Evolutionary conservation across 331 rosid species (phyloP), one percentile per base, ranked within the genome.

Genomic region (Dryas integrifolia): DNA sequence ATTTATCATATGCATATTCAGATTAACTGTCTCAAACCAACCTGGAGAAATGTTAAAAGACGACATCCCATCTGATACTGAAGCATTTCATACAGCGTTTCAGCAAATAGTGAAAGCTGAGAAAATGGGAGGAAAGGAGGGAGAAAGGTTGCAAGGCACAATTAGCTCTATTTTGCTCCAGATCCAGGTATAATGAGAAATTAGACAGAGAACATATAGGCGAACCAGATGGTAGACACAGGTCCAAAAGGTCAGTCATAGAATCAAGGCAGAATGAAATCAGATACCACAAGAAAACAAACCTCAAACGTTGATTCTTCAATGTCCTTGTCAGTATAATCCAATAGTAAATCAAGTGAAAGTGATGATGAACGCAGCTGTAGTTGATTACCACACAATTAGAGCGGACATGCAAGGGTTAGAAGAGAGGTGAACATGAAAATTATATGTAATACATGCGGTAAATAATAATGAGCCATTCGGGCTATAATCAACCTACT

Each of bases 251-350:
- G 24, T 40, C 14, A 10, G 10, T 14, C 52, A 65, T 0, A 71
- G 6, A 65, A 55, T 24, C 6, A 13, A 69, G 47, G 39, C 38
- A 15, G 12, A 18, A 60, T 26, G 12, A 41, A 41, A n/a, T 56
- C 61, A 39, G 52, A 24, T 46, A 65, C 56, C 63, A 4, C 43
- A 73, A n/a, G 62, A 58, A 64, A 76, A 80, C 76, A 78, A 44
- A 95, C 99, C 99, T 95, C 97, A 83, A 92, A 87, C 9, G 92
- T 92, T 51, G 99, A 87, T 82, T 95, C 99, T 74, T 89, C 97
- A 50, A 88, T 82, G 81, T 95, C 96, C 84, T 95, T 95, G 81
- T 92, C 97, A 3, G 93, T 80, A 76, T 95, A 95, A 78, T 90
- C 97, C 85, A 95, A 77, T 75, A 91, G 87, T 0, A 95, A 81